These are phyloP conservation scores for Phytopythium helicoides DNA, from an alignment of 352 stramenopile species.

Conservation along the genomic window DNA sequence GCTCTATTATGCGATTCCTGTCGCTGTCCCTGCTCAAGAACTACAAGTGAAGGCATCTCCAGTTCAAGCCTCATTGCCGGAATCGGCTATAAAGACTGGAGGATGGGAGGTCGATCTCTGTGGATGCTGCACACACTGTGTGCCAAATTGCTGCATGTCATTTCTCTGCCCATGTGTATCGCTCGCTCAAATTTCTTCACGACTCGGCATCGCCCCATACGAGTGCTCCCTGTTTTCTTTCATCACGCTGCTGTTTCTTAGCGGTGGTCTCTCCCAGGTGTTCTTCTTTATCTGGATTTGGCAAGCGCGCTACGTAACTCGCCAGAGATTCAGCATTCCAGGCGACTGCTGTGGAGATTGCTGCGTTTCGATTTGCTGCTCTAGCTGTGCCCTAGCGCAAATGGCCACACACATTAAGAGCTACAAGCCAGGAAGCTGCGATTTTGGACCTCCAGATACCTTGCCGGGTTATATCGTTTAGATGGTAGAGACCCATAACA, in stretches of 20 bases:
- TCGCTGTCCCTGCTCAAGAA: conserved; percentile 14
- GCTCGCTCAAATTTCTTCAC: conserved; percentile 29
- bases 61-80: background rate
- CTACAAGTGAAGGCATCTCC: conserved; percentile 15
- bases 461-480: conserved; percentile 25
- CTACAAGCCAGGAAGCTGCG: conserved; percentile 38
- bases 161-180: conserved; percentile 29
- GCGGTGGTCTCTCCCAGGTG: background rate
- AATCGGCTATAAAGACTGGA: conserved; percentile 10
- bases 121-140: conserved; percentile 19
- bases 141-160: conserved; percentile 27
- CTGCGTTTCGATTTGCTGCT: conserved; percentile 29
- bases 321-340: conserved; percentile 36
- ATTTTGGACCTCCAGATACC: conserved; percentile 26
- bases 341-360: conserved; percentile 27
- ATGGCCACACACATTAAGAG: conserved; percentile 59
- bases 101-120: conserved; percentile 15
- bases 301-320: conserved; percentile 12
- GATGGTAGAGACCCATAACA: too few species aligned
- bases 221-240: too few species aligned
- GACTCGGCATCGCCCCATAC: conserved; percentile 24
- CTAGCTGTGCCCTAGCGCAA: conserved; percentile 38
- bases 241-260: too few species aligned
- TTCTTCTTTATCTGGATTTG: conserved; percentile 30
- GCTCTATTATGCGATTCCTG: conserved; percentile 1